Percentiles rank a stretch among this genome's conserved stretches.
phyloP scores from a whole-genome alignment of 352 stramenopile species.

The Phytopythium boreale region DNA sequence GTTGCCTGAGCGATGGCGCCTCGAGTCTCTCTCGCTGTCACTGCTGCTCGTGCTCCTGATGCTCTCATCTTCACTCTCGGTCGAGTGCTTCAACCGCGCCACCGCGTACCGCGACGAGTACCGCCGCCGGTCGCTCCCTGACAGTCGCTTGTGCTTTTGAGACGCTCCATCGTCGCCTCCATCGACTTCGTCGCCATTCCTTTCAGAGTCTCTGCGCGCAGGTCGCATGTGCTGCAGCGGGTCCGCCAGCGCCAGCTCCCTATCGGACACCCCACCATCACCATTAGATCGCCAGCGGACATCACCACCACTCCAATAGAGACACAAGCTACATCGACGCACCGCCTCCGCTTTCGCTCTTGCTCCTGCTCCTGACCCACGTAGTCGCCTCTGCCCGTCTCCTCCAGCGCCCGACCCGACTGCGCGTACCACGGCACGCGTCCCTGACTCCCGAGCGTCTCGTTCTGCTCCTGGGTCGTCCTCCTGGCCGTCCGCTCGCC shows the following conservation, averaged over 20 bases:
- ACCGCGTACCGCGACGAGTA: constrained; percentile 26
- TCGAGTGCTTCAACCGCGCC: too few relatives aligned
- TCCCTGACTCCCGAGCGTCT: constrained; percentile 31
- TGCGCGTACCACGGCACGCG: constrained; percentile 44
- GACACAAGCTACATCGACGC: too few relatives aligned
- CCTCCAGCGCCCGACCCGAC: not conserved
- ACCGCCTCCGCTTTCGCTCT: constrained; percentile 44
- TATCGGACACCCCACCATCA: too few relatives aligned
- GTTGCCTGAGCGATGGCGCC: not conserved
- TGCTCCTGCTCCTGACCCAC: constrained; percentile 18
- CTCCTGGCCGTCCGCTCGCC: not conserved
- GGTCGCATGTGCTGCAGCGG: constrained; percentile 42
- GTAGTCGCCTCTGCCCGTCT: constrained; percentile 10
- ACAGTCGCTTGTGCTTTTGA: constrained; percentile 13
- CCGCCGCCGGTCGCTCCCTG: constrained; percentile 24
- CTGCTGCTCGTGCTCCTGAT: not conserved
- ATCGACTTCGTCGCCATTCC: not conserved
- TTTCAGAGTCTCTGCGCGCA: not conserved
- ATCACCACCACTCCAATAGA: not conserved
- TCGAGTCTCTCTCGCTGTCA: not conserved
- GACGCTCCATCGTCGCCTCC: not conserved
- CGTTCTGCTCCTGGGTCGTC: constrained; percentile 3
- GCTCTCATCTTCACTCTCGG: not conserved
- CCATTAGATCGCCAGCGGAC: too few relatives aligned
- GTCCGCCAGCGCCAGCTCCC: constrained; percentile 30